A percentile compares a stretch with the other conserved stretches of the same genome.
Evolutionary conservation across 1,284 basidiomycete genomes (phyloP).

Genomic region (Gymnopus androsaceus): DNA sequence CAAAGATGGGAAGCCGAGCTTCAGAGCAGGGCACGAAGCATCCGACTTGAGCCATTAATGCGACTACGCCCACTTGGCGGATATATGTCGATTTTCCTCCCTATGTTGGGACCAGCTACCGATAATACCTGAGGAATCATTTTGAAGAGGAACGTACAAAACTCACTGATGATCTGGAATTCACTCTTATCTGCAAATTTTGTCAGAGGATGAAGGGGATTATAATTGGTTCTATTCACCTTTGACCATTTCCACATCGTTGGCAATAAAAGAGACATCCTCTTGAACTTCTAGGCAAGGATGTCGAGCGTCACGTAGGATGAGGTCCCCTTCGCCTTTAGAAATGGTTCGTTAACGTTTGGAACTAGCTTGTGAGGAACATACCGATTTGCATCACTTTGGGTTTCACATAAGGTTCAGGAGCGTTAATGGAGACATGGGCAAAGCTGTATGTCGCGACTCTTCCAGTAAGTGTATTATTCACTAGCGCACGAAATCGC

Average conservation of each 20-base stretch:
- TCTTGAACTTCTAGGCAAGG: slow-evolving; percentile 98
- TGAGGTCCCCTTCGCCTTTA: slow-evolving; percentile 74
- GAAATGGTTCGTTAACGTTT: neutral
- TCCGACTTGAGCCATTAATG: slow-evolving; percentile 93
- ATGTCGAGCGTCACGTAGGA: slow-evolving; percentile 85
- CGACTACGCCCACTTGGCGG: slow-evolving; percentile 90
- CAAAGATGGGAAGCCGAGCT: slow-evolving; percentile 90
- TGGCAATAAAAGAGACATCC: slow-evolving; percentile 93
- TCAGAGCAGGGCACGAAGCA: slow-evolving; percentile 92
- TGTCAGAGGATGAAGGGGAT: slow-evolving; percentile 1
- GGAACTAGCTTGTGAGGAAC: slow-evolving; percentile 10
- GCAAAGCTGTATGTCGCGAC: slow-evolving; percentile 67
- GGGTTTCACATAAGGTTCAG: slow-evolving; percentile 87
- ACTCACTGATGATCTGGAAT: slow-evolving; percentile 83
- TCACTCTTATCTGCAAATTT: slow-evolving; percentile 63
- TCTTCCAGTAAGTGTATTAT: neutral
- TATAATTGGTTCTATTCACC: slow-evolving; percentile 38
- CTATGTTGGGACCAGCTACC: slow-evolving; percentile 91
- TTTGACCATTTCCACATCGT: slow-evolving; percentile 90
- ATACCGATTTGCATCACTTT: slow-evolving; percentile 70
- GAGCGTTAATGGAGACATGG: slow-evolving; percentile 86
- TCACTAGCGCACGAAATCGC: slow-evolving; percentile 17
- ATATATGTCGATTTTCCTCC: slow-evolving; percentile 95
- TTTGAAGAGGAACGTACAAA: slow-evolving; percentile 5
- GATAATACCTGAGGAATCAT: neutral